phyloP scores from a whole-genome alignment of 2,329 filamentous ascomycete species.

The Pseudocercospora ulei region DNA sequence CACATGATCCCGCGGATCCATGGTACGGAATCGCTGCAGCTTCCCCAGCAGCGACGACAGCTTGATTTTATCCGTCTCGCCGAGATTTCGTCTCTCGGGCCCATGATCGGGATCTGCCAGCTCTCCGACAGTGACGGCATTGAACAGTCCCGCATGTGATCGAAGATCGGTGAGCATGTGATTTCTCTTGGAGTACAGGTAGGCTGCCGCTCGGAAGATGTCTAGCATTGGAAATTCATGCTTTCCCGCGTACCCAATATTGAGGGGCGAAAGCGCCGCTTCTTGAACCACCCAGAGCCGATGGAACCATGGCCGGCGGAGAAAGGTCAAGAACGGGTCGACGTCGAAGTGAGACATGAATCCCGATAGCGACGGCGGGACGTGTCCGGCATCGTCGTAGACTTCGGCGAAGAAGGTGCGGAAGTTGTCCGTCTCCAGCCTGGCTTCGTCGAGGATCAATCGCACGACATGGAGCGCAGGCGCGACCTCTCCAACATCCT shows the following conservation, averaged over 20 bases:
- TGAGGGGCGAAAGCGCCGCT: conserved; percentile 7
- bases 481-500: conserved; percentile 2
- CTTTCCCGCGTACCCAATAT: conserved; percentile 5
- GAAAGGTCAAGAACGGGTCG: conserved; percentile 5
- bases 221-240: conserved; percentile 3
- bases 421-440: conserved; percentile 4
- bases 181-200: conserved; percentile 6
- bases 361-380: conserved; percentile 1
- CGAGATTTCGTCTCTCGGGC: not conserved
- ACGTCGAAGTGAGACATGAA: conserved; percentile 9
- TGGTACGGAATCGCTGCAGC: conserved; percentile 9
- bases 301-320: conserved; percentile 12
- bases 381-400: conserved; percentile 3
- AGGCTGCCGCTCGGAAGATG: conserved; percentile 6
- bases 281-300: conserved; percentile 15
- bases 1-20: conserved; percentile 10
- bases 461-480: not conserved
- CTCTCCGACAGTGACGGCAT: conserved; percentile 3
- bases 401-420: conserved; percentile 3
- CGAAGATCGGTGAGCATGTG: conserved; percentile 1
- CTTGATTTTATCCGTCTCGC: conserved; percentile 2
- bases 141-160: conserved; percentile 4
- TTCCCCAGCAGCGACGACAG: not conserved
- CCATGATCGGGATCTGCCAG: conserved; percentile 6
- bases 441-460: not conserved